Evolutionary conservation across 495 filamentous ascomycete genomes (phyloP), one percentile per base, ranked within the genome.

Genomic region (Xylaria acuta): DNA sequence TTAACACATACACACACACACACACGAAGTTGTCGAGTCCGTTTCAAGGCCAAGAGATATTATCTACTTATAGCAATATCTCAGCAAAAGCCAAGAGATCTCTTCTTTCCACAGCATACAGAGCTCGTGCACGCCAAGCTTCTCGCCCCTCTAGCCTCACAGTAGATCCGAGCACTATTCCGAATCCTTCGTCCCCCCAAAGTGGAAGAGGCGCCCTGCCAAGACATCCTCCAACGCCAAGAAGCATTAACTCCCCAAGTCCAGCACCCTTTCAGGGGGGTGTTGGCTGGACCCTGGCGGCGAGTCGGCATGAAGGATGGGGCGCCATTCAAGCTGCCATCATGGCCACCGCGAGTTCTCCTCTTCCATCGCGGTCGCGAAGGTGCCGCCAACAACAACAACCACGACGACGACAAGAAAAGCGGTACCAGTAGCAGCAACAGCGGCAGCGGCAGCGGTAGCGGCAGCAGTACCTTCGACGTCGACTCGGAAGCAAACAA

Each of bases 271-370:
- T 41, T 43, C 1, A 60, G 14, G 34, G 40, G 64, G 34, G n/a
- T 18, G 54, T 25, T 51, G 16, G 47, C 62, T 49, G 38, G 22
- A 30, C 27, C n/a, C n/a, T n/a, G n/a, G n/a, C 63, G 51, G 53
- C 30, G 9, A 20, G 32, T 38, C 58, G 56, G 71, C 25, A 73
- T 73, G 71, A 56, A 47, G 64, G 71, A 73, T 73, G 71, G 14
- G 32, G 40, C 43, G 54, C 45, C 54, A 2, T n/a, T 56, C 32
- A 45, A 54, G 47, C 45, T 59, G 71, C 71, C 71, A 58, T 69
- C 64, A 69, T 69, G 71, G 65, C 71, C 71, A 40, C 51, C 30
- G 12, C 66, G 45, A 22, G 71, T 69, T 36, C 43, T 41, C 43
- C 25, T 72, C 49, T 30, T 22, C 34, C 58, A 38, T 30, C 65